These are phyloP conservation scores for Termitomyces sp. DNA, from an alignment of 768 basidiomycete genomes.

Conservation along the genomic window DNA sequence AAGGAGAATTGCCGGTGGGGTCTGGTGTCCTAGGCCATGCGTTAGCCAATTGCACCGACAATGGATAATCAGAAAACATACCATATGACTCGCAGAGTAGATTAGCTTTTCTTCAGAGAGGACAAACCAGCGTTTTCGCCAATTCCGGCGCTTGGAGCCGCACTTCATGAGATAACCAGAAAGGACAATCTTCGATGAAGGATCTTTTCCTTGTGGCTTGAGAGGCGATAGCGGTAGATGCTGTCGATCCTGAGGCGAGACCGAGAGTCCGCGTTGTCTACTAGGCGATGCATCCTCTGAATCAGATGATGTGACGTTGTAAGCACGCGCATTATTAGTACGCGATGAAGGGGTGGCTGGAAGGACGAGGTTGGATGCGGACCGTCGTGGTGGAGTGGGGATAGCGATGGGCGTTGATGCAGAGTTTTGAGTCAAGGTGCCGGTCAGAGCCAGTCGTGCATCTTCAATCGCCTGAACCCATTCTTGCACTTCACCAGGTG, in stretches of 20 bases:
- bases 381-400: constrained; percentile 27
- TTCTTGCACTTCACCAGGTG: constrained; percentile 61
- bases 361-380: constrained; percentile 22
- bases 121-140: constrained; percentile 97
- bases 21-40: constrained; percentile 71
- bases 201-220: constrained; percentile 44
- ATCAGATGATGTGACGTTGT: constrained; percentile 68
- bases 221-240: constrained; percentile 38
- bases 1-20: constrained; percentile 84
- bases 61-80: constrained; percentile 29
- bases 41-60: background rate
- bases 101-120: constrained; percentile 83
- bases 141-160: constrained; percentile 86
- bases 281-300: constrained; percentile 65
- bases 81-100: constrained; percentile 95
- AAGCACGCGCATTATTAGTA: constrained; percentile 31
- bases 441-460: constrained; percentile 58
- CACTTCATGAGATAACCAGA: constrained; percentile 96
- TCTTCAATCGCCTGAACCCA: constrained; percentile 86
- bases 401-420: constrained; percentile 49
- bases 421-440: constrained; percentile 56
- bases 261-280: constrained; percentile 33
- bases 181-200: constrained; percentile 67
- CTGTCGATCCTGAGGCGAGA: constrained; percentile 39
- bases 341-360: constrained; percentile 46